Conservation (phyloP, 768 basidiomycete species). For the Cyclocybe aegerita region DNA sequence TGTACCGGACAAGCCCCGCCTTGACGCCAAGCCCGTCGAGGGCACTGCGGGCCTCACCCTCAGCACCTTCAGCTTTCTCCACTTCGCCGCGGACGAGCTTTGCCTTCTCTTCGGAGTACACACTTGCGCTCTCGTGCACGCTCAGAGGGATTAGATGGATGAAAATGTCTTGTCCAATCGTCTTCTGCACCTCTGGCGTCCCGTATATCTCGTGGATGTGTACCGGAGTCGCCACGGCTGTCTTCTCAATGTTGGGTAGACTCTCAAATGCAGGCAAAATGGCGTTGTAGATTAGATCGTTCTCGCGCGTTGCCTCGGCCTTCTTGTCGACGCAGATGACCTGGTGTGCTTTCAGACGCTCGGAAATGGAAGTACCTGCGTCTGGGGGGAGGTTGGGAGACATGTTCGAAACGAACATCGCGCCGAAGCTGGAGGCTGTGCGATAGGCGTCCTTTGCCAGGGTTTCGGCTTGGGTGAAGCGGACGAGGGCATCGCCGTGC, state of each 20-base stretch:
- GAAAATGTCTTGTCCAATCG: conserved; percentile 93
- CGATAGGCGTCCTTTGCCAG: conserved; percentile 83
- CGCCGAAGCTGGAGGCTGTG: conserved; percentile 63
- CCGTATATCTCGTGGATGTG: conserved; percentile 94
- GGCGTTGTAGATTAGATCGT: conserved; percentile 97
- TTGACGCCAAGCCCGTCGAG: conserved; percentile 83
- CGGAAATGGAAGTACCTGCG: conserved; percentile 73
- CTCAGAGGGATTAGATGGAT: conserved; percentile 83
- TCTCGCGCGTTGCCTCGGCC: conserved; percentile 79
- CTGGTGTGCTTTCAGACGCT: conserved; percentile 82
- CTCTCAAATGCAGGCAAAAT: conserved; percentile 78
- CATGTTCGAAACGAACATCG: conserved; percentile 67
- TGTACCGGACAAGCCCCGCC: conserved; percentile 65
- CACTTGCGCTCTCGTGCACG: conserved; percentile 93
- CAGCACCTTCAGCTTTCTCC: conserved; percentile 82
- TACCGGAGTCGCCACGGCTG: conserved; percentile 77
- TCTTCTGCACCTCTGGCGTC: conserved; percentile 87
- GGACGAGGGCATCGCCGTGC: conserved; percentile 84
- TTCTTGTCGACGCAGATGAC: conserved; percentile 76
- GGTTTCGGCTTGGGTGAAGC: conserved; percentile 74
- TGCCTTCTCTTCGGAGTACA: conserved; percentile 99
- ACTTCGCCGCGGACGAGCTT: conserved; percentile 86
- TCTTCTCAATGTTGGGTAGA: conserved; percentile 80
- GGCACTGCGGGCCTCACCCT: conserved; percentile 75
- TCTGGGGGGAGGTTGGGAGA: conserved; percentile 88